A percentile compares a stretch with the other conserved stretches of the same genome.
These are phyloP conservation scores for Leccinum fallax DNA, from an alignment of 1,284 basidiomycete species.

Conservation along the genomic window DNA sequence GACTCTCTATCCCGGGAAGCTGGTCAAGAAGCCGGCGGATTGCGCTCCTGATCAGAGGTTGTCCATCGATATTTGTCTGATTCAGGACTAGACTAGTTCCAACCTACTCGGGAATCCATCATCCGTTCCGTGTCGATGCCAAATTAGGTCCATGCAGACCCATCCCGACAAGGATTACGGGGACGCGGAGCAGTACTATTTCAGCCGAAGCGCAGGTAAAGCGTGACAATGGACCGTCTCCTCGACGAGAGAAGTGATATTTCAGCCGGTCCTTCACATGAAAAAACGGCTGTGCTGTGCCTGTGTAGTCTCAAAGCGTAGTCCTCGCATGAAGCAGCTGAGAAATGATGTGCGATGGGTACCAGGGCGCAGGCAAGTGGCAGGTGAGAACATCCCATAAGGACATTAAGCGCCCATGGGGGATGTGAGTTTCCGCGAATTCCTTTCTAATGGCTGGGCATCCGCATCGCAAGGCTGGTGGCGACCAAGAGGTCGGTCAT, in stretches of 20 bases:
- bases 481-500: constrained; percentile 31
- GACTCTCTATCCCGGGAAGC: background rate
- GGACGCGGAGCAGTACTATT: constrained; percentile 1
- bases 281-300: background rate
- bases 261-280: background rate
- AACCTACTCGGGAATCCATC: constrained; percentile 1
- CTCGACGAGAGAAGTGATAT: background rate
- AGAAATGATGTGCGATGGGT: background rate
- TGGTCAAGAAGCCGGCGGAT: background rate
- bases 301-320: background rate
- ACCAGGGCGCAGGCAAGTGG: background rate
- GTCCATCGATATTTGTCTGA: background rate
- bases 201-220: background rate
- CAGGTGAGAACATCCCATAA: background rate
- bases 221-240: background rate
- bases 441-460: constrained; percentile 13
- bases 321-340: background rate
- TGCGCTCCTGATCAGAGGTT: background rate
- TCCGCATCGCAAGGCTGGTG: constrained; percentile 31
- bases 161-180: background rate
- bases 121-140: background rate
- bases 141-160: background rate
- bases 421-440: background rate
- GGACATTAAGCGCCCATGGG: constrained; percentile 1
- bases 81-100: background rate